These are phyloP conservation scores for Ajuga reptans DNA, from an alignment of 305 asterid genomes.

Conservation along the genomic window DNA sequence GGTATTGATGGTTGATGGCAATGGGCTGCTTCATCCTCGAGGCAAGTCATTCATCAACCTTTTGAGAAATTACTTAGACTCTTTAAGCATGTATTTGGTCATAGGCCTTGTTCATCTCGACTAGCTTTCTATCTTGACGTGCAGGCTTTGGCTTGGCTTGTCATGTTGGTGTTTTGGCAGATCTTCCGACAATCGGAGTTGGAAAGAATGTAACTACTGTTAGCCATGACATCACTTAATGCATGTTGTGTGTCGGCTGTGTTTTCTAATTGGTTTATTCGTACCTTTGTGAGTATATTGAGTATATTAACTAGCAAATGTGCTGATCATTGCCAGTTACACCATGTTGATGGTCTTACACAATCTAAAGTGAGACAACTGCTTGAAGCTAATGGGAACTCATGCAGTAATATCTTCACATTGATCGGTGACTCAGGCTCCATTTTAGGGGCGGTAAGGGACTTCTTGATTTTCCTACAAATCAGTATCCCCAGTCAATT, in stretches of 20 bases:
- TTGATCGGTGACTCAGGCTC: slow-evolving; percentile 65
- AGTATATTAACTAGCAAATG: not conserved
- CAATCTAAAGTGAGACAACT: slow-evolving; percentile 46
- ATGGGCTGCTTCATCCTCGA: slow-evolving; percentile 91
- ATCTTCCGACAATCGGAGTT: slow-evolving; percentile 77
- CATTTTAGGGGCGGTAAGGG: slow-evolving; percentile 65
- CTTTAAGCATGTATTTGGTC: too few species aligned
- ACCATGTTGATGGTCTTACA: slow-evolving; percentile 80
- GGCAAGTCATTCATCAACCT: slow-evolving; percentile 43
- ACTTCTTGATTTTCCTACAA: not conserved
- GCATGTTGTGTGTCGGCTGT: not conserved
- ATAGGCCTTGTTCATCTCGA: not conserved
- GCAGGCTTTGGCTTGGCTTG: slow-evolving; percentile 90
- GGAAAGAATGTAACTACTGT: slow-evolving; percentile 65
- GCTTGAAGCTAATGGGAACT: slow-evolving; percentile 42
- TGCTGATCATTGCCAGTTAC: slow-evolving; percentile 40
- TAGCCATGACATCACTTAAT: not conserved
- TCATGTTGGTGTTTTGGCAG: slow-evolving; percentile 75
- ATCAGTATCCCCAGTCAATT: not conserved
- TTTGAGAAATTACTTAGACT: not conserved
- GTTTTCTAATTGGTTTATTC: not conserved
- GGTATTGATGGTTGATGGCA: slow-evolving; percentile 91
- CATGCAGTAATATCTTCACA: slow-evolving; percentile 32
- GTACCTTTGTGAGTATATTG: not conserved
- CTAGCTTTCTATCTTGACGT: slow-evolving; percentile 10